Percentiles rank a stretch among this genome's conserved stretches.
Conservation (phyloP, 495 filamentous ascomycete species). For the Neurospora sp. region DNA sequence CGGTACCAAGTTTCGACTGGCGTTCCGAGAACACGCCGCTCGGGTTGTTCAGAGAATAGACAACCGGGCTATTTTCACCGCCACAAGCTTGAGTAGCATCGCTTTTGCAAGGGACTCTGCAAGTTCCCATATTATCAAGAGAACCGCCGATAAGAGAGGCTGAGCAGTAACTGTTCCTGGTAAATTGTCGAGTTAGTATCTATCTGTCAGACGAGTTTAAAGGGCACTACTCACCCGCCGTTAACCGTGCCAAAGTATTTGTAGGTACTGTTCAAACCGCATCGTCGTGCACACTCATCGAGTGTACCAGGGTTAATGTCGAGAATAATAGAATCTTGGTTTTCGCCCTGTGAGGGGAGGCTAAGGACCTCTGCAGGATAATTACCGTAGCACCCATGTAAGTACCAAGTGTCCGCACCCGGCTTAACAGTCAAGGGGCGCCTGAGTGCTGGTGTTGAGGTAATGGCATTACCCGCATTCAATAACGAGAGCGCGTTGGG, state of each 20-base stretch:
- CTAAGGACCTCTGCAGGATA: background rate
- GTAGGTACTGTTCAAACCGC: background rate
- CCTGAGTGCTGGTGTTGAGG: background rate
- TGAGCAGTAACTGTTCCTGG: constrained; percentile 1
- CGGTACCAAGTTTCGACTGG: background rate
- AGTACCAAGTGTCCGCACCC: background rate
- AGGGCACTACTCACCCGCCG: background rate
- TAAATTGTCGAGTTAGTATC: background rate
- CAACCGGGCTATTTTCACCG: background rate
- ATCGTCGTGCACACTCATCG: background rate
- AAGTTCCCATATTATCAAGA: background rate
- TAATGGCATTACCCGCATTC: rapidly evolving
- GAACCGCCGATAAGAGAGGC: background rate
- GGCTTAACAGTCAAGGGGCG: background rate
- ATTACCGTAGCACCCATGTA: constrained; percentile 3
- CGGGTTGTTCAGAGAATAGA: background rate
- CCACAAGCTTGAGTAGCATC: background rate
- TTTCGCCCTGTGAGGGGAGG: background rate
- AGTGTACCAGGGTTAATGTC: constrained; percentile 1
- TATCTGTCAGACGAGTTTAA: background rate
- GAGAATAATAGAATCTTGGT: too few species aligned
- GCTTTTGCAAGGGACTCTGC: background rate
- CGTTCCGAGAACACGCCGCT: background rate
- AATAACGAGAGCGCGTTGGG: background rate
- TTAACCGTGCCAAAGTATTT: background rate